Evolutionary conservation across 1,139 yeast genomes (phyloP), one percentile per base, ranked within the genome.

Genomic region (Scheffersomyces segobiensis): DNA sequence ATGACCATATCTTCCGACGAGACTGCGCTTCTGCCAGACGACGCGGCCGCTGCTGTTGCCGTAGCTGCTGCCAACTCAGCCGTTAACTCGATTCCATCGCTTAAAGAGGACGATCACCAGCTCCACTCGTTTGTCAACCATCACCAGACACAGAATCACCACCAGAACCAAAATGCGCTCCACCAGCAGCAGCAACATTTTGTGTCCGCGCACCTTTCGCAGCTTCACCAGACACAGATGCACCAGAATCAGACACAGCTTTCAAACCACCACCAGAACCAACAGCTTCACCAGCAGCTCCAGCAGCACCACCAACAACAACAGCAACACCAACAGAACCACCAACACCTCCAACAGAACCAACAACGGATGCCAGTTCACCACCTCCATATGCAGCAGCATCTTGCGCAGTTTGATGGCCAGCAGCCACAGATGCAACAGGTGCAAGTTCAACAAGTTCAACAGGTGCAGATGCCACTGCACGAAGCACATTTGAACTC

Each of bases 31-130:
- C 57, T 68, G 22, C 66, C 71, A 8, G 74, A 71, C 56, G 73
- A 69, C 56, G 73, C 72, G 12, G 70, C 72, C 39, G 73, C 72
- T 17, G 70, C 72, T 32, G 68, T 74, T 10, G 76, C 70, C 17
- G 73, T 70, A 12, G 76, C 74, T 17, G 72, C 71, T n/a, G 72
- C 74, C 49, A 71, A 71, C 48, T 71, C 73, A 5, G 67, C 62
- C 18, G 65, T 59, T 55, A 53, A 62, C 49, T 46, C 57, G 53
- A 59, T 59, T 26, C 63, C 60, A 49, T 64, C 55, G 61, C 60
- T 65, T 50, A 67, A 67, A 52, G 66, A 65, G 20, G 71, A 68
- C 14, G 71, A 68, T 26, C 70, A 68, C 46, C 69, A 62, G 53
- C 63, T 66, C 52, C 69, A 67, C 50, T 70, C 66, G 53, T 67